Evolutionary conservation across 805 yeast species (phyloP).

Genomic region (Candida mattraensis): DNA sequence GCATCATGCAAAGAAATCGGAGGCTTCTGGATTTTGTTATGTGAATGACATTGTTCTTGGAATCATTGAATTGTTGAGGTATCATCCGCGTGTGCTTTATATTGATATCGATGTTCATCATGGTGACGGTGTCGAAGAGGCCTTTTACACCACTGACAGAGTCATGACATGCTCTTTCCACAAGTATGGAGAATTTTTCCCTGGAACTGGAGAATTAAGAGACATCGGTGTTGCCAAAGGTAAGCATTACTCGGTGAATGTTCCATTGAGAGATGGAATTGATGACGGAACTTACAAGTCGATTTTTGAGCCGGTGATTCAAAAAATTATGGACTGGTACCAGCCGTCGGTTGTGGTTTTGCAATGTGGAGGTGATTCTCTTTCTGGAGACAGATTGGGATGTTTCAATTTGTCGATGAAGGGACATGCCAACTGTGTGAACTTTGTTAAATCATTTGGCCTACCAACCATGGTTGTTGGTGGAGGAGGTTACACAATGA

Average conservation of each 20-base stretch:
- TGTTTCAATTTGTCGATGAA: constrained; percentile 90
- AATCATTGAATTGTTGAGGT: constrained; percentile 72
- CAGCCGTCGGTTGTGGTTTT: constrained; percentile 96
- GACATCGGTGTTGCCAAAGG: constrained; percentile 87
- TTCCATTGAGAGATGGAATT: constrained; percentile 88
- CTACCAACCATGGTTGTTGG: constrained; percentile 93
- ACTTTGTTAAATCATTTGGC: constrained; percentile 79
- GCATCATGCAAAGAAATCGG: constrained; percentile 89
- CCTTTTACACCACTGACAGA: constrained; percentile 86
- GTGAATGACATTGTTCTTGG: constrained; percentile 88
- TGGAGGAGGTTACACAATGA: constrained; percentile 98
- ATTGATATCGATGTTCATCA: constrained; percentile 92
- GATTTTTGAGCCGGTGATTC: constrained; percentile 85
- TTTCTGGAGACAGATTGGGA: constrained; percentile 94
- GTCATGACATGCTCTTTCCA: constrained; percentile 91
- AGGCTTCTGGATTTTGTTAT: constrained; percentile 90
- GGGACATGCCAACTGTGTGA: constrained; percentile 96
- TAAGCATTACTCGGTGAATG: constrained; percentile 79
- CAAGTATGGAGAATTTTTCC: constrained; percentile 90
- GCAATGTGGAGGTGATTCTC: constrained; percentile 98
- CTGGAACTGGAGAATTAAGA: constrained; percentile 86
- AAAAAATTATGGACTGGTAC: constrained; percentile 75
- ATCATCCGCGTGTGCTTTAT: constrained; percentile 82
- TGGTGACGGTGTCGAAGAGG: constrained; percentile 96
- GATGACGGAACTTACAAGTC: constrained; percentile 87